Percentiles rank a stretch among this genome's conserved stretches.
These are phyloP conservation scores for Dunaliella salina DNA, from an alignment of 163 green algal species.

Conservation along the genomic window DNA sequence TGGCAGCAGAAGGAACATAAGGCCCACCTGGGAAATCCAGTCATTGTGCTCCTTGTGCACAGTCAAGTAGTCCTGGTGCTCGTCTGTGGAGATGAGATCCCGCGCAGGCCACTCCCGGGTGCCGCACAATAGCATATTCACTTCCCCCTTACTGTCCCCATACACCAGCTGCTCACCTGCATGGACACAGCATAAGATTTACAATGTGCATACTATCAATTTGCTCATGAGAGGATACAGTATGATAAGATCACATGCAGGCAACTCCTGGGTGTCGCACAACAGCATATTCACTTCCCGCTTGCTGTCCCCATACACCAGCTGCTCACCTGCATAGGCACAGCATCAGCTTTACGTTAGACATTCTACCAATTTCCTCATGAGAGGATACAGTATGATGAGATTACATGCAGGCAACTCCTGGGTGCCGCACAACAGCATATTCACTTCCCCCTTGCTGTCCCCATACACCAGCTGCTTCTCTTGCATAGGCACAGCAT, in stretches of 20 bases:
- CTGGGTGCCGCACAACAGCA: conserved; percentile 53
- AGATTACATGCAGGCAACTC: conserved; percentile 53
- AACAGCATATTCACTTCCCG: conserved; percentile 59
- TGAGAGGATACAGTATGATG: too few species aligned
- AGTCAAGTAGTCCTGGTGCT: conserved; percentile 63
- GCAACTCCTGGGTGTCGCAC: conserved; percentile 46
- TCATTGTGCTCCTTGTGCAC: conserved; percentile 64
- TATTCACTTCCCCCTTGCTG: conserved; percentile 51
- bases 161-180: conserved; percentile 57
- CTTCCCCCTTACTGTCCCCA: conserved; percentile 57
- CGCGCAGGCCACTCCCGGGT: conserved; percentile 46
- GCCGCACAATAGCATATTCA: conserved; percentile 59
- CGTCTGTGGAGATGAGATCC: conserved; percentile 53
- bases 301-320: conserved; percentile 66
- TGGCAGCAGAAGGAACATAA: too few species aligned
- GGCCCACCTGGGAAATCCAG: conserved; percentile 68
- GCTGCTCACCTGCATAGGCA: conserved; percentile 34
- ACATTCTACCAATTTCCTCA: too few species aligned
- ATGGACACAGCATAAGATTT: too few species aligned
- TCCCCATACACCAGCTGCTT: conserved; percentile 67
- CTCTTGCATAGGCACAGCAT: conserved; percentile 18
- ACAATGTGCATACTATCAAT: too few species aligned
- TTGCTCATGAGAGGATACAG: too few species aligned
- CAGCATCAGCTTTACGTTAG: too few species aligned
- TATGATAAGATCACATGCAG: conserved; percentile 50